Conservation (phyloP, 2,329 filamentous ascomycete species). For the Claviceps quebecensis region DNA sequence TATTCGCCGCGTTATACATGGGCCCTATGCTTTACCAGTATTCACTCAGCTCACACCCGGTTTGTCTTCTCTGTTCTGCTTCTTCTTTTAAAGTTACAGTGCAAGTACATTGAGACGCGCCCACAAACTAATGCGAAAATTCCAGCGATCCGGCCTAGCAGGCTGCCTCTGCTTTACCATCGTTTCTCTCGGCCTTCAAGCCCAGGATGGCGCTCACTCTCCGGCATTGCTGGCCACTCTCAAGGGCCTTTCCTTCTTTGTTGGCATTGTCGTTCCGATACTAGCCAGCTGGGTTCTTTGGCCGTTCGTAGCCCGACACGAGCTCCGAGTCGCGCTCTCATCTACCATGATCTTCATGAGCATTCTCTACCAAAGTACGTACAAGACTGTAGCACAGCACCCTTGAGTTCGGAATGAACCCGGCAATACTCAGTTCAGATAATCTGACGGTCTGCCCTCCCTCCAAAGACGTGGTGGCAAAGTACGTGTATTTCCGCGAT, state of each 20-base stretch:
- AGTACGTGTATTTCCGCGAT: slow-evolving; percentile 45
- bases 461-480: slow-evolving; percentile 32
- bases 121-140: too few species aligned
- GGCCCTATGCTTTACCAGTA: slow-evolving; percentile 45
- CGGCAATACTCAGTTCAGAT: background rate
- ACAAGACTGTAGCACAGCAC: background rate
- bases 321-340: slow-evolving; percentile 39
- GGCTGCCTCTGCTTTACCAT: slow-evolving; percentile 44
- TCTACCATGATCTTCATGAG: slow-evolving; percentile 44
- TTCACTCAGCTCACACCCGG: slow-evolving; percentile 39
- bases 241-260: slow-evolving; percentile 34
- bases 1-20: slow-evolving; percentile 42
- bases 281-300: slow-evolving; percentile 45
- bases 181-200: slow-evolving; percentile 31
- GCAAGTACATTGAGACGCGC: too few species aligned
- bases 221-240: slow-evolving; percentile 28
- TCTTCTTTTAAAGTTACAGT: too few species aligned
- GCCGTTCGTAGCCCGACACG: slow-evolving; percentile 47
- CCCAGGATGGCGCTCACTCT: slow-evolving; percentile 18
- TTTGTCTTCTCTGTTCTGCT: slow-evolving; percentile 8
- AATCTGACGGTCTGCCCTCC: background rate
- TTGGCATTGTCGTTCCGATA: slow-evolving; percentile 39
- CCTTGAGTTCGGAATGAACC: too few species aligned
- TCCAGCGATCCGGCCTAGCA: slow-evolving; percentile 39
- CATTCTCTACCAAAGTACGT: slow-evolving; percentile 38